Base-by-base conservation (phyloP, 305 asterid genomes). In the Fraxinus sp. region DNA sequence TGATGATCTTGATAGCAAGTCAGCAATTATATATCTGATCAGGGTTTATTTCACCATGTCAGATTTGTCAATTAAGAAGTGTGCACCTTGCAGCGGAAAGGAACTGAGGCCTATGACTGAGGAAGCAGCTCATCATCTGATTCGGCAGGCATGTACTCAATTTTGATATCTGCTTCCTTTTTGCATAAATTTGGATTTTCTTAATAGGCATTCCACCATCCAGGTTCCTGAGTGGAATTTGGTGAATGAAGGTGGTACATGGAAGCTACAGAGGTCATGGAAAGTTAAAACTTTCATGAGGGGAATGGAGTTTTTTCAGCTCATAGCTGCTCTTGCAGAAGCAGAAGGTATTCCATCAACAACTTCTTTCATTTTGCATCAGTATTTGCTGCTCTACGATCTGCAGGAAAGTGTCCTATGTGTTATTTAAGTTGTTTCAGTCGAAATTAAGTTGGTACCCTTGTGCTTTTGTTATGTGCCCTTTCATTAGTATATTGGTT, bases 191-290 rank as follows among this genome's bases (percentile, higher is more conserved):
- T 32, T 49, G 78, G 46, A 57, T 39, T 64, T 72, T 55, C 62
- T 10, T 26, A 68, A 20, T 73, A 79, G 8, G 41, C 81, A 46
- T 81, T 79, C 72, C 70, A 55, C 81, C 81, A 16, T 87, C 57
- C 86, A 96, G 99, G 94, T 94, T 78, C 90, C 91, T 26, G 97
- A 90, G 81, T 96, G 99, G 99, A 81, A 86, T 86, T 89, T 96
- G 88, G 90, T 90, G 87, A 91, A 86, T 72, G 96, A 92, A 81
- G 90, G 83, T 83, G 96, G 93, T 75, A 77, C 16, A 6, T 82
- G 68, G 92, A 96, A 92, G 94, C 91, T 96, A 85, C 94, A 90
- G 59, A 91, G 86, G 62, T 87, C 95, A 32, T 96, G 98, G 98
- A 94, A 94, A 89, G 99, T 96, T 62, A 94, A 93, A 89, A 92